Evolutionary conservation across 495 filamentous ascomycete species (phyloP).

Genomic region (Neurospora sp.): DNA sequence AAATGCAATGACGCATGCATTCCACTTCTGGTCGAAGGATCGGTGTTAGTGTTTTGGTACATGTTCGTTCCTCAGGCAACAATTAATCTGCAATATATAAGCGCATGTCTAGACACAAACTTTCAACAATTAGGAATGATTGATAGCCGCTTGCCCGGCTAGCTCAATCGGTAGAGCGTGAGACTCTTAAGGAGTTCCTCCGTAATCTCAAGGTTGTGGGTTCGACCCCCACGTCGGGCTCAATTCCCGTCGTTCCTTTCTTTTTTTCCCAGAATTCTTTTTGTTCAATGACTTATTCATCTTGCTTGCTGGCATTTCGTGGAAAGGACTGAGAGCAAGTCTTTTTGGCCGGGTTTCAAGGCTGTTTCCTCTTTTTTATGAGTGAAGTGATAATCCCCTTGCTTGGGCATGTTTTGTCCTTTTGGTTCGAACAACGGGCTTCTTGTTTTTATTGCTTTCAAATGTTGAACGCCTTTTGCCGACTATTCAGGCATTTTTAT

Average conservation of each 20-base stretch:
- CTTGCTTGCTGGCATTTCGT: neutral
- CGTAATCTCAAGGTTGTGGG: neutral
- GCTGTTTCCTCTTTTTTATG: too few relatives aligned
- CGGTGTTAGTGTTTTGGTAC: neutral
- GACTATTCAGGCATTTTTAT: too few relatives aligned
- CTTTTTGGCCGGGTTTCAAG: too few relatives aligned
- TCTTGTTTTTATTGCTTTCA: too few relatives aligned
- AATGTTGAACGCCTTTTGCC: too few relatives aligned
- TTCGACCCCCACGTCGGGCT: neutral
- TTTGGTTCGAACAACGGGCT: too few relatives aligned
- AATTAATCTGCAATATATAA: too few relatives aligned
- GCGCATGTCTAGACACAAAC: fast-evolving
- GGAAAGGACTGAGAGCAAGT: too few relatives aligned
- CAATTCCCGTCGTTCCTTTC: neutral
- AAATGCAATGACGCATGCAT: neutral
- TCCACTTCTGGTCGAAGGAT: neutral
- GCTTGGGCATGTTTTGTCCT: neutral
- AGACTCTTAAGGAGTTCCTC: conserved; percentile 53
- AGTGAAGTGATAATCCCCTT: too few relatives aligned
- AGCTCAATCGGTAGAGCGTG: conserved; percentile 81
- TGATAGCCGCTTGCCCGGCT: conserved; percentile 31
- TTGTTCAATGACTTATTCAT: neutral
- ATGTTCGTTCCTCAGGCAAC: too few relatives aligned
- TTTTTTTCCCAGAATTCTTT: neutral
- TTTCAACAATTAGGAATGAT: neutral